Conservation (phyloP, 805 yeast genomes). For the Yarrowia sp. region DNA sequence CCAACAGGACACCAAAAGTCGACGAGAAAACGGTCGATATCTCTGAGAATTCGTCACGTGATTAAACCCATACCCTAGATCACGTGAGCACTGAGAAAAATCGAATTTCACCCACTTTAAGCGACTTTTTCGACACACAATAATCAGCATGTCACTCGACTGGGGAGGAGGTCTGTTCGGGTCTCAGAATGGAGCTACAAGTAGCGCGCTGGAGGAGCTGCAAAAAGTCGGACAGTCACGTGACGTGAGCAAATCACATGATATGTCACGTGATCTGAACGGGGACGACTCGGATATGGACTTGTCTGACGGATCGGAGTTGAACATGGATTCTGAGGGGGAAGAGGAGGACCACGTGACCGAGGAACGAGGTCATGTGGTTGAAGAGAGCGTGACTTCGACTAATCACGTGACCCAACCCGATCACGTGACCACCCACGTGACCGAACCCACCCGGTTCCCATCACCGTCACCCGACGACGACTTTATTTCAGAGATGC, state of each 20-base stretch:
- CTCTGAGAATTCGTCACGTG: not conserved
- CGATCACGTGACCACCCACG: not conserved
- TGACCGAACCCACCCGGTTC: not conserved
- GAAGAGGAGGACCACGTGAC: too few species aligned
- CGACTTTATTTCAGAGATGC: constrained; percentile 4
- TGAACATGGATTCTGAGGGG: too few species aligned
- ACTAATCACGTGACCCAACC: not conserved
- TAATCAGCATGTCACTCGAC: constrained; percentile 1
- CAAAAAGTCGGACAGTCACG: constrained; percentile 11
- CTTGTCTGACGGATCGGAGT: not conserved
- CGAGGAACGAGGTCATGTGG: not conserved
- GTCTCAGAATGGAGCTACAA: not conserved
- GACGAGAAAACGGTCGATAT: not conserved
- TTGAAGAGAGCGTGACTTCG: too few species aligned
- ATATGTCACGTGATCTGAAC: too few species aligned
- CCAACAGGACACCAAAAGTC: not conserved
- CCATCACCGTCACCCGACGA: not conserved
- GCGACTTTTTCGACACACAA: too few species aligned
- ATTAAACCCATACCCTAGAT: not conserved
- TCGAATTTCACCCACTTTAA: too few species aligned
- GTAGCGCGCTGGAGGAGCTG: constrained; percentile 18
- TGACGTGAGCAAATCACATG: not conserved
- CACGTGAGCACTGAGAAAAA: not conserved
- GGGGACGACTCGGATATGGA: not conserved
- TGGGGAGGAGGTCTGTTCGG: constrained; percentile 35